Percentiles rank a stretch among this genome's conserved stretches.
Evolutionary conservation across 148 eudicot species (phyloP).

Genomic region (Persicaria maculosa): DNA sequence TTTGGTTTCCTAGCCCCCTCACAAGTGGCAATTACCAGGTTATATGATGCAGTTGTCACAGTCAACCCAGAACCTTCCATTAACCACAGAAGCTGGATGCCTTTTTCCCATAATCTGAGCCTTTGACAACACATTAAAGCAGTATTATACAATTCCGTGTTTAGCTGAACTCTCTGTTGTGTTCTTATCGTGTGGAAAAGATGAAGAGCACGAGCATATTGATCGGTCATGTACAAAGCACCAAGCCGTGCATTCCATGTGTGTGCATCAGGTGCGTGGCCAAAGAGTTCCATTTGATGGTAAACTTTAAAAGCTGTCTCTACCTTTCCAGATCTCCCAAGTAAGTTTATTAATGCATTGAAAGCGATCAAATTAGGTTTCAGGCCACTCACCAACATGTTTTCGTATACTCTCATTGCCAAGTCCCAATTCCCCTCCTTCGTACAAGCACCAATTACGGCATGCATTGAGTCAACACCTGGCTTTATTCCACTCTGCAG

Average conservation of each 20-base stretch:
- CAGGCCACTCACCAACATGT: slow-evolving; percentile 36
- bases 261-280: slow-evolving; percentile 51
- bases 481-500: slow-evolving; percentile 40
- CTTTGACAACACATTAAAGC: slow-evolving; percentile 56
- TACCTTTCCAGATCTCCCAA: slow-evolving; percentile 57
- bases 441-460: slow-evolving; percentile 50
- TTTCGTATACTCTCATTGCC: slow-evolving; percentile 39
- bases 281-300: slow-evolving; percentile 33
- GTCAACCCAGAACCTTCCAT: slow-evolving; percentile 46
- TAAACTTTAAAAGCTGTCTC: slow-evolving; percentile 39
- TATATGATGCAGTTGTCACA: slow-evolving; percentile 43
- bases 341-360: slow-evolving; percentile 55
- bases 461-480: slow-evolving; percentile 44
- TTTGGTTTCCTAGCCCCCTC: slow-evolving; percentile 59
- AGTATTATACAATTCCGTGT: slow-evolving; percentile 43
- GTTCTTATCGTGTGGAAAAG: slow-evolving; percentile 47
- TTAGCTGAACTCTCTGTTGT: slow-evolving; percentile 23
- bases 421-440: slow-evolving; percentile 58
- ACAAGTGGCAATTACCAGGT: slow-evolving; percentile 62
- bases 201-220: slow-evolving; percentile 45
- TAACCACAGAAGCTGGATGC: slow-evolving; percentile 55
- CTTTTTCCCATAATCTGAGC: slow-evolving; percentile 53
- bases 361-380: slow-evolving; percentile 56
- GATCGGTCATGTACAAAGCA: slow-evolving; percentile 51
- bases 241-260: slow-evolving; percentile 67